Conservation (phyloP, 352 stramenopile species). For the Thalassiosira allenii region DNA sequence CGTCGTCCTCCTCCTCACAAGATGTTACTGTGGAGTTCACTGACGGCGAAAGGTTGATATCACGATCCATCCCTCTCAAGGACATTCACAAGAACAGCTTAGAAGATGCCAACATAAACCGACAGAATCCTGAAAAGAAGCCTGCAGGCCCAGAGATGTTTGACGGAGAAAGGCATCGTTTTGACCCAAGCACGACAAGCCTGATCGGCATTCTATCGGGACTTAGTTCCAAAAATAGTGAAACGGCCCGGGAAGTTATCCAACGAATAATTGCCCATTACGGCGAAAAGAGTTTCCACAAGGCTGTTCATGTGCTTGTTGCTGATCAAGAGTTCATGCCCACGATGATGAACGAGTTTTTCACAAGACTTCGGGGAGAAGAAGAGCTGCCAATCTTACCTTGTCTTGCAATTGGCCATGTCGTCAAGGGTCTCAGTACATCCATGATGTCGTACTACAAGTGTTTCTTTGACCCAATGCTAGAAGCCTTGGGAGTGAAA, state of each 20-base stretch:
- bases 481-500: slow-evolving; percentile 24
- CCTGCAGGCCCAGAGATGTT: slow-evolving; percentile 17
- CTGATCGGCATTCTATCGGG: slow-evolving; percentile 17
- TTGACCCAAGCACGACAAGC: slow-evolving; percentile 12
- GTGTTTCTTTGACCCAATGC: slow-evolving; percentile 43
- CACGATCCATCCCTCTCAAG: background rate
- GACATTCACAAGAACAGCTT: too few relatives aligned
- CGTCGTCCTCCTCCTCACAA: background rate
- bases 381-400: slow-evolving; percentile 20
- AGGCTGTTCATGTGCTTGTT: slow-evolving; percentile 29
- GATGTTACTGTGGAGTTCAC: background rate
- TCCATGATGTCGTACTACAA: slow-evolving; percentile 41
- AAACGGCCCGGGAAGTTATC: slow-evolving; percentile 22
- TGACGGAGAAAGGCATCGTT: slow-evolving; percentile 20
- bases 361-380: slow-evolving; percentile 3
- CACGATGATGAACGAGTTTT: slow-evolving; percentile 41
- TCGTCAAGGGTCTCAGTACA: slow-evolving; percentile 11
- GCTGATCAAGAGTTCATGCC: slow-evolving; percentile 45
- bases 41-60: background rate
- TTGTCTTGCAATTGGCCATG: slow-evolving; percentile 27
- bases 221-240: slow-evolving; percentile 37
- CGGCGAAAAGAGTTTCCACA: slow-evolving; percentile 18
- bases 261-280: slow-evolving; percentile 17
- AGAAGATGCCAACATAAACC: too few relatives aligned
- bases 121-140: too few relatives aligned